Base-by-base conservation (phyloP, 306 rosid genomes). In the Amphicarpaea edgeworthii region DNA sequence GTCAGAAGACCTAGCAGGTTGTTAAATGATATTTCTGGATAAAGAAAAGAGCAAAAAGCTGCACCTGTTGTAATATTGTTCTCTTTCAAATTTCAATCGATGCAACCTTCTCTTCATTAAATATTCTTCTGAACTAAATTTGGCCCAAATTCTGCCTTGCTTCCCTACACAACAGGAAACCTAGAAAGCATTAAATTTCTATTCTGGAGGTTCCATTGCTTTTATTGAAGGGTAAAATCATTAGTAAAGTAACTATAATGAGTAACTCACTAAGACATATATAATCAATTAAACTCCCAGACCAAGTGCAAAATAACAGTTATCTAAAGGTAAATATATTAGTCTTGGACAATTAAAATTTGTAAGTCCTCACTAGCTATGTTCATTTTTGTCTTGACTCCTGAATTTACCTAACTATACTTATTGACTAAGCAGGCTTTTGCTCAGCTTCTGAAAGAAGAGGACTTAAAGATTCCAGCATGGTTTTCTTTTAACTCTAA, bases 401-500 rank as follows among this genome's bases (percentile, higher is more conserved):
- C 9, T 12, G 28, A 42, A 8, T 74, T 51, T 73, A 12, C 30
- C 79, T 14, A 34, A 42, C 46, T 23, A 34, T 61, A 17, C 42
- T 62, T 12, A 17, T 59, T 76, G 79, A 38, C 68, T 10, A 61
- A 51, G 77, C 83, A 87, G 91, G 91, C 91, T 66, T 87, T 43
- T 80, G 84, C 73, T 15, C 83, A 77, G 63, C 85, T 87, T 77
- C 66, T 87, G 63, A 82, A 82, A 68, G 91, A 87, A 74, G 91
- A 77, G 77, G 72, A 70, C 58, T 74, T 85, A 70, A 77, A 73
- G 43, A 70, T 75, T 80, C 91, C 91, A 6, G 87, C 88, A 15
- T 87, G 91, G 91, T 77, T 87, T 83, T 65, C 84, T 51, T 87
- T 87, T 62, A 87, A 85, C 83, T 87, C 88, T 67, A 87, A 87